Percentiles rank a stretch among this genome's conserved stretches.
Conservation (phyloP, 2,329 filamentous ascomycete species). For the Xylariomycetidae sp. region DNA sequence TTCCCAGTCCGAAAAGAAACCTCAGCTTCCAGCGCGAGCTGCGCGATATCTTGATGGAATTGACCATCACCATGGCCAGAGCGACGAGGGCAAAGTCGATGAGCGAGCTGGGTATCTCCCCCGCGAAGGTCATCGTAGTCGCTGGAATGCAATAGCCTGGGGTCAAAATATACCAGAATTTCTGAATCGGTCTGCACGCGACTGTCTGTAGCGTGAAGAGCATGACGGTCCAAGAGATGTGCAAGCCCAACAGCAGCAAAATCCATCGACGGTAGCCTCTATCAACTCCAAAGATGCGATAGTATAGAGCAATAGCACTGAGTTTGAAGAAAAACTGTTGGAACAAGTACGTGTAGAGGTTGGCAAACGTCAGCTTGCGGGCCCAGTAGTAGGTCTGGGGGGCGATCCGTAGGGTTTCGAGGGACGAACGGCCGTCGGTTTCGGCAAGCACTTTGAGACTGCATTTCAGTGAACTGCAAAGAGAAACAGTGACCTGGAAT, state of each 20-base stretch:
- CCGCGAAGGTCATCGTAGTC: constrained; percentile 5
- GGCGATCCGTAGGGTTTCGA: too few relatives aligned
- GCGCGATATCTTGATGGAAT: constrained; percentile 5
- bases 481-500: too few relatives aligned
- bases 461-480: too few relatives aligned
- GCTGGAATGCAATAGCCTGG: constrained; percentile 7
- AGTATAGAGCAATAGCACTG: constrained; percentile 14
- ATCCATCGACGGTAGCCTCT: constrained; percentile 10
- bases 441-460: too few relatives aligned
- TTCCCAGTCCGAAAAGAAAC: constrained; percentile 12
- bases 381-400: too few relatives aligned
- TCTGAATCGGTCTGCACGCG: constrained; percentile 11
- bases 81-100: constrained; percentile 16
- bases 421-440: too few relatives aligned
- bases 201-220: constrained; percentile 8
- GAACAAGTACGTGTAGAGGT: neutral
- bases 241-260: constrained; percentile 6
- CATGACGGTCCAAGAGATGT: constrained; percentile 10
- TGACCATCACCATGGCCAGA: constrained; percentile 11
- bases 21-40: constrained; percentile 10
- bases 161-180: constrained; percentile 7
- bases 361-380: too few relatives aligned
- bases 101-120: constrained; percentile 13
- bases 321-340: neutral
- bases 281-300: constrained; percentile 15